Conservation (phyloP, 352 stramenopile species). For the Phytophthora meadii region DNA sequence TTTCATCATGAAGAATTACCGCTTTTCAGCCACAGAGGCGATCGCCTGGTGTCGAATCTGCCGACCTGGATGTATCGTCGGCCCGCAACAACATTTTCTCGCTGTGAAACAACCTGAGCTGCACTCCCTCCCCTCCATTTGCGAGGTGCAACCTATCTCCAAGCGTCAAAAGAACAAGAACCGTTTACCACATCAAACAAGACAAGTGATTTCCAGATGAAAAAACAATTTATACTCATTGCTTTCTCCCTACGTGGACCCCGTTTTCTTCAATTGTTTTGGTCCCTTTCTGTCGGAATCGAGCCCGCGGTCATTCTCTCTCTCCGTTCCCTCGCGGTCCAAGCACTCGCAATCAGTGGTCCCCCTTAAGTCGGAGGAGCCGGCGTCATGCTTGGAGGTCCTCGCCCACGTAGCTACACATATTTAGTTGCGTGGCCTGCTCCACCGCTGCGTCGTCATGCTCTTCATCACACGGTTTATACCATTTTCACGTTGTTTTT, state of each 20-base stretch:
- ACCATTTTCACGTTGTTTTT: constrained; percentile 44
- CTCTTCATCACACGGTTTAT: constrained; percentile 40
- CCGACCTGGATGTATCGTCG: constrained; percentile 94
- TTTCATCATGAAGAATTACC: constrained; percentile 97
- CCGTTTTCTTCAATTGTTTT: constrained; percentile 32
- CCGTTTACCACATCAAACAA: constrained; percentile 5
- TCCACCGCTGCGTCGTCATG: constrained; percentile 31
- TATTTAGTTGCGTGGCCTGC: constrained; percentile 32
- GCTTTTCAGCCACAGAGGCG: constrained; percentile 92
- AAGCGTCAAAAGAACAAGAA: constrained; percentile 15
- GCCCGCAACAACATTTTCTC: constrained; percentile 96
- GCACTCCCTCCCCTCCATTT: constrained; percentile 24
- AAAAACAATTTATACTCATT: constrained; percentile 50
- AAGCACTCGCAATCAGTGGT: constrained; percentile 43
- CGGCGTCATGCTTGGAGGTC: constrained; percentile 44
- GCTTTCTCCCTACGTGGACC: constrained; percentile 40
- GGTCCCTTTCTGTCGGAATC: constrained; percentile 47
- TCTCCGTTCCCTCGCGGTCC: constrained; percentile 41
- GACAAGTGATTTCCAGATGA: constrained; percentile 22
- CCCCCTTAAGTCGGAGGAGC: constrained; percentile 15
- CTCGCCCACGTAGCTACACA: constrained; percentile 42
- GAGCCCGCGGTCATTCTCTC: constrained; percentile 33
- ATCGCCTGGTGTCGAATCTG: constrained; percentile 97
- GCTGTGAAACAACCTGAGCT: constrained; percentile 85
- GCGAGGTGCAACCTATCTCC: constrained; percentile 16